Conservation (phyloP, 2,329 filamentous ascomycete genomes). For the Emmonsia crescens region DNA sequence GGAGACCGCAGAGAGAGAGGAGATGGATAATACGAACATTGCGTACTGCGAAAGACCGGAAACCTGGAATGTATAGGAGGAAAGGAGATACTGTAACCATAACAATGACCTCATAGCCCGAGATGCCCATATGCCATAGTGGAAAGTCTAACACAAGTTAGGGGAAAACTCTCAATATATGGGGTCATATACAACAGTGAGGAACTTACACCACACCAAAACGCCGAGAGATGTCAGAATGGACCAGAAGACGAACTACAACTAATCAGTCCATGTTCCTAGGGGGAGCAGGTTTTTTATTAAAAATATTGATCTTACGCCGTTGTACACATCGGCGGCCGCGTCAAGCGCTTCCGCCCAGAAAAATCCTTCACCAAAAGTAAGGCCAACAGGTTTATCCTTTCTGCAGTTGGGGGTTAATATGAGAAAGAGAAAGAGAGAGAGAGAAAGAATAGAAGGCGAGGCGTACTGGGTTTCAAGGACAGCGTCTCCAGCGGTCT, state of each 20-base stretch:
- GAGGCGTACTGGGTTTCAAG: constrained; percentile 63
- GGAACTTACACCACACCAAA: constrained; percentile 76
- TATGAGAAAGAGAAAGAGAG: constrained; percentile 14
- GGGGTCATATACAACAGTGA: background rate
- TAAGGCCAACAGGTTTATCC: constrained; percentile 58
- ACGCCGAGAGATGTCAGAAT: constrained; percentile 82
- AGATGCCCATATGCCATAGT: constrained; percentile 98
- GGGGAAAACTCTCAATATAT: constrained; percentile 1
- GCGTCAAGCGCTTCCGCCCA: constrained; percentile 68
- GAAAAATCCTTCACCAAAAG: constrained; percentile 62
- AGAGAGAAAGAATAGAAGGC: constrained; percentile 18
- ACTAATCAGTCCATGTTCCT: constrained; percentile 17
- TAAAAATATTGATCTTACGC: constrained; percentile 49
- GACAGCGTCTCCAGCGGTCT: constrained; percentile 36
- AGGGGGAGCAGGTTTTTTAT: background rate
- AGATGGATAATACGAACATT: constrained; percentile 64
- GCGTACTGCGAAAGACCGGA: constrained; percentile 57
- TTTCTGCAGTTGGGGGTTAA: constrained; percentile 45
- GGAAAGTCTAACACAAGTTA: constrained; percentile 60
- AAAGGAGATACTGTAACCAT: constrained; percentile 75
- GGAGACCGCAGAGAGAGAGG: constrained; percentile 63
- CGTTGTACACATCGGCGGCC: constrained; percentile 80
- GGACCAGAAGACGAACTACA: constrained; percentile 87
- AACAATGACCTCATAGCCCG: constrained; percentile 83
- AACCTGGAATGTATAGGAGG: constrained; percentile 57